Percentiles rank a stretch among this genome's conserved stretches.
phyloP scores from a whole-genome alignment of 257 asterid species.

The Gardenia jasminoides region DNA sequence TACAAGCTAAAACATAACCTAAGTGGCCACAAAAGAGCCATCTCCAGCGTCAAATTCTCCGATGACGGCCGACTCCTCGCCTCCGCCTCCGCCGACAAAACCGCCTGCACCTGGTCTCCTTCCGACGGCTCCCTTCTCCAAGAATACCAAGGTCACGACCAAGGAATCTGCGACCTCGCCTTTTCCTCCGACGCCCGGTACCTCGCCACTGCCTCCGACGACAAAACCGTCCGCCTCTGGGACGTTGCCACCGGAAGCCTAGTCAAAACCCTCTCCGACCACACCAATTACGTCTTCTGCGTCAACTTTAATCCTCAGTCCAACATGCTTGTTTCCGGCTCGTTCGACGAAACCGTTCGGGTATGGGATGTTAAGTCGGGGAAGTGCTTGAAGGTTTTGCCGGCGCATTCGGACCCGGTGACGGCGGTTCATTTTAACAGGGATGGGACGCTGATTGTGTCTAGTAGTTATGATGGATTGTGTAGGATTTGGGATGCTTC shows the following conservation, averaged over 20 bases:
- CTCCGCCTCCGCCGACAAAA: conserved; percentile 83
- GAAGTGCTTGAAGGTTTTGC: conserved; percentile 82
- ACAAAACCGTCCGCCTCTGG: conserved; percentile 80
- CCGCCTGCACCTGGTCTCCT: conserved; percentile 66
- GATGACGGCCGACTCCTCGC: conserved; percentile 74
- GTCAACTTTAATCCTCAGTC: conserved; percentile 80
- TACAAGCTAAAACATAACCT: conserved; percentile 66
- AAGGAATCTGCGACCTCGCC: conserved; percentile 80
- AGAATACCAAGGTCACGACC: conserved; percentile 74
- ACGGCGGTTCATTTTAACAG: conserved; percentile 76
- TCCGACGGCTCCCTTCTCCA: conserved; percentile 46
- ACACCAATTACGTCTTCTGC: conserved; percentile 84
- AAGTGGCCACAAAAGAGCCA: conserved; percentile 71
- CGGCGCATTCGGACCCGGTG: conserved; percentile 95
- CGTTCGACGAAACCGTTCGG: conserved; percentile 88
- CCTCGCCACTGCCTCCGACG: conserved; percentile 96
- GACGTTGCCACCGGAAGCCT: conserved; percentile 74
- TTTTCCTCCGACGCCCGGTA: conserved; percentile 76
- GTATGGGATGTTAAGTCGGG: conserved; percentile 95
- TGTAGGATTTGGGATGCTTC: conserved; percentile 98
- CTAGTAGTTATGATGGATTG: conserved; percentile 92
- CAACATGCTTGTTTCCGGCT: conserved; percentile 82
- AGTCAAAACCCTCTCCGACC: conserved; percentile 79
- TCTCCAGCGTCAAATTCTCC: conserved; percentile 81
- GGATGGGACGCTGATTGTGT: conserved; percentile 79